Percentiles rank a stretch among this genome's conserved stretches.
Evolutionary conservation across 2,329 filamentous ascomycete species (phyloP).

Genomic region (Xylaria sp.): DNA sequence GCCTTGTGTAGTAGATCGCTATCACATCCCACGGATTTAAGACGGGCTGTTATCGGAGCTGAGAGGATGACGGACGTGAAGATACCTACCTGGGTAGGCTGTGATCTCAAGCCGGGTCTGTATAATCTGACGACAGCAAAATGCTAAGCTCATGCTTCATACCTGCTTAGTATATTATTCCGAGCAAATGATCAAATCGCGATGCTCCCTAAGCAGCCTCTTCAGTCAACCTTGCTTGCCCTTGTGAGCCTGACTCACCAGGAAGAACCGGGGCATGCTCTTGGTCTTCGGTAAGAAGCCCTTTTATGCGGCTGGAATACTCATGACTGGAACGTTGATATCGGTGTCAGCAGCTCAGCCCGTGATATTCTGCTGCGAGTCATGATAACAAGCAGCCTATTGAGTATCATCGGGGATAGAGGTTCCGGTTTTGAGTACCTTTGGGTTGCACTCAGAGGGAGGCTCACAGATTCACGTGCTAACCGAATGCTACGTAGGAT

Average conservation of each 20-base stretch:
- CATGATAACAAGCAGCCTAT: background rate
- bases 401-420: too few relatives aligned
- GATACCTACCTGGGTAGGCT: background rate
- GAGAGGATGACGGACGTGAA: conserved; percentile 1
- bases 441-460: background rate
- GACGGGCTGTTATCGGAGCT: background rate
- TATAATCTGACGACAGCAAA: conserved; percentile 5
- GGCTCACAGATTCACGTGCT: background rate
- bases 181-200: background rate
- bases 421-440: background rate
- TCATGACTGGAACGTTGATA: background rate
- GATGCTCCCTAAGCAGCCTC: background rate
- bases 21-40: background rate
- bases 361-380: background rate
- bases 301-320: background rate
- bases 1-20: background rate
- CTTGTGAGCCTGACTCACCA: background rate
- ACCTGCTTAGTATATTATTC: conserved; percentile 1
- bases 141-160: background rate
- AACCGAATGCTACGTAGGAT: too few relatives aligned
- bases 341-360: conserved; percentile 1
- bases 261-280: background rate
- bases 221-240: background rate
- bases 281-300: background rate
- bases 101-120: background rate